Percentiles rank a stretch among this genome's conserved stretches.
Conservation (phyloP, 768 basidiomycete genomes). For the Gymnopilus dilepis region DNA sequence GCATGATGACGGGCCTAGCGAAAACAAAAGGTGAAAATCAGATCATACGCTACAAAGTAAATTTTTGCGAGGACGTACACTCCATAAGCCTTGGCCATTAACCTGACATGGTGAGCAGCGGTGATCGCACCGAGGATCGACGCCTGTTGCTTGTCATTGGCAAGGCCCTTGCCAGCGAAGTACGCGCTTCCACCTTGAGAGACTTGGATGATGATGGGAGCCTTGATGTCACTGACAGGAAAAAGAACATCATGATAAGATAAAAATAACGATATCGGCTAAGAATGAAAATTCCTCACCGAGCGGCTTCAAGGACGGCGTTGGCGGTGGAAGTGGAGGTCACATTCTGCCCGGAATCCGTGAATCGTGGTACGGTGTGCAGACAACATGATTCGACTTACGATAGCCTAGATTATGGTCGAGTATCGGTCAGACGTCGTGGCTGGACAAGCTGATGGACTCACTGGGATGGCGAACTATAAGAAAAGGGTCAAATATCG, state of each 20-base stretch:
- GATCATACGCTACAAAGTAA: background rate
- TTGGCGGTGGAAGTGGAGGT: constrained; percentile 97
- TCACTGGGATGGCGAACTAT: constrained; percentile 88
- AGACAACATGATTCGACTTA: constrained; percentile 51
- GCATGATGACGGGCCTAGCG: constrained; percentile 88
- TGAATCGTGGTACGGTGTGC: constrained; percentile 10
- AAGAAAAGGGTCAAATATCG: constrained; percentile 14
- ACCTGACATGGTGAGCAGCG: constrained; percentile 90
- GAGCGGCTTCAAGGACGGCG: constrained; percentile 93
- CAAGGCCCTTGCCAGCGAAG: constrained; percentile 95
- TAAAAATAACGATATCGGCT: constrained; percentile 13
- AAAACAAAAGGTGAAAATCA: constrained; percentile 12
- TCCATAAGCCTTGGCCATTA: constrained; percentile 89
- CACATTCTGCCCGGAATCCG: constrained; percentile 67
- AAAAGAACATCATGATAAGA: constrained; percentile 22
- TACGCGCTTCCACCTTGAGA: constrained; percentile 97
- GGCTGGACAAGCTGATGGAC: constrained; percentile 33
- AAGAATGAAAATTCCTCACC: constrained; percentile 47
- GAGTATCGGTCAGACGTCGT: constrained; percentile 7
- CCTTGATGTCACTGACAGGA: constrained; percentile 82
- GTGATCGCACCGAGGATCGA: constrained; percentile 92
- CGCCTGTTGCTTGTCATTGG: constrained; percentile 95
- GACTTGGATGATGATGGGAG: constrained; percentile 96
- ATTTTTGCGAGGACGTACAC: constrained; percentile 61
- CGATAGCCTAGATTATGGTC: constrained; percentile 64